phyloP scores from a whole-genome alignment of 1,284 basidiomycete genomes.

The Lentinula novae-zelandiae region DNA sequence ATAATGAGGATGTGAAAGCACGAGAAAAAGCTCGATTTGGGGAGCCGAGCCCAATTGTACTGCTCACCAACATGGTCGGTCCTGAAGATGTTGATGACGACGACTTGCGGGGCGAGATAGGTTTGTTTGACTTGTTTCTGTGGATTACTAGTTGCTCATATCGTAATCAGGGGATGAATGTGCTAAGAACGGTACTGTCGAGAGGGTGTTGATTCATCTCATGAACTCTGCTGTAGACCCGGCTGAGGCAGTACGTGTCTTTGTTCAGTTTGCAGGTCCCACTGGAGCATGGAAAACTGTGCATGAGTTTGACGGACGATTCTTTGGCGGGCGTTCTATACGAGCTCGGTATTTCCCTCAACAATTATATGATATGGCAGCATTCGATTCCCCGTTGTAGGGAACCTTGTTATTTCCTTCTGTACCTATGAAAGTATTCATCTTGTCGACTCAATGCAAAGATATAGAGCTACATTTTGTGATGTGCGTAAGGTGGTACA shows the following conservation, averaged over 20 bases:
- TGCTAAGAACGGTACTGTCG: conserved; percentile 85
- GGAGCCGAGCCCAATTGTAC: conserved; percentile 83
- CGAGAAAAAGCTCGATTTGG: conserved; percentile 76
- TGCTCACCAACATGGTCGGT: conserved; percentile 86
- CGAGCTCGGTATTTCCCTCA: conserved; percentile 84
- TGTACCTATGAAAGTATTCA: not conserved
- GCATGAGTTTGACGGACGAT: conserved; percentile 85
- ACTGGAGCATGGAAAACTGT: conserved; percentile 94
- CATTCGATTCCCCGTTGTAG: conserved; percentile 41
- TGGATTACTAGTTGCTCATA: conserved; percentile 8
- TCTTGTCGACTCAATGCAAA: not conserved
- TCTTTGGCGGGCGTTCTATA: conserved; percentile 84
- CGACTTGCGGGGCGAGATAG: conserved; percentile 84
- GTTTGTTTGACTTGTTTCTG: conserved; percentile 36
- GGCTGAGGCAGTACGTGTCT: conserved; percentile 77
- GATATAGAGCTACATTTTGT: conserved; percentile 5
- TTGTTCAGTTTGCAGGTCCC: conserved; percentile 83
- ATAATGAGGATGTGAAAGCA: conserved; percentile 73
- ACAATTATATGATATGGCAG: conserved; percentile 44
- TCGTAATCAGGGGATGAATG: conserved; percentile 73
- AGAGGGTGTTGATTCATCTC: conserved; percentile 82
- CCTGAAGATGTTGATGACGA: conserved; percentile 81
- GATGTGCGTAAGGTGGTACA: not conserved
- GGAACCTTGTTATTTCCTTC: conserved; percentile 2
- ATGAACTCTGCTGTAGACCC: conserved; percentile 63